Evolutionary conservation across 2,329 filamentous ascomycete genomes (phyloP).

Genomic region (Colletotrichum sp.): DNA sequence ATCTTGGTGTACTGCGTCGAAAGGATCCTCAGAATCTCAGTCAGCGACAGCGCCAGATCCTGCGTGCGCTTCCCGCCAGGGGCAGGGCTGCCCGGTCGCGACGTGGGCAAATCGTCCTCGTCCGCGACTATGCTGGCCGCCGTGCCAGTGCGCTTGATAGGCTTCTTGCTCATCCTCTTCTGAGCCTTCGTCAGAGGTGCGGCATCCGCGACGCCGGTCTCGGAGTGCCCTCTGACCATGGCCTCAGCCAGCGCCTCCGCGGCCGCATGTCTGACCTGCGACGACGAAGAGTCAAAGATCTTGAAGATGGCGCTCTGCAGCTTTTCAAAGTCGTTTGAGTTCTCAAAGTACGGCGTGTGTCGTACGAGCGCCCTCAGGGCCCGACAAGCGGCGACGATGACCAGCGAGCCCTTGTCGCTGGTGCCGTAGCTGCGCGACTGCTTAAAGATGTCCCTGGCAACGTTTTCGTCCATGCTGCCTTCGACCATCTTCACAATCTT

Average conservation of each 20-base stretch:
- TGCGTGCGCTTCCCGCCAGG: conserved; percentile 71
- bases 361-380: conserved; percentile 77
- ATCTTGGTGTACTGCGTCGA: conserved; percentile 80
- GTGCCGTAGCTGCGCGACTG: conserved; percentile 78
- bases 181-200: conserved; percentile 66
- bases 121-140: conserved; percentile 67
- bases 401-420: conserved; percentile 81
- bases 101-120: conserved; percentile 69
- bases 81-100: conserved; percentile 75
- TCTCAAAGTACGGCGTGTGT: conserved; percentile 82
- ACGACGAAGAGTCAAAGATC: conserved; percentile 77
- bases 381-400: conserved; percentile 78
- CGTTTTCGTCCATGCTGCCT: conserved; percentile 78
- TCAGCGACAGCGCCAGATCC: conserved; percentile 74
- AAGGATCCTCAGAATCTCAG: conserved; percentile 79
- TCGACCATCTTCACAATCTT: conserved; percentile 79
- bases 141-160: conserved; percentile 61
- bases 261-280: conserved; percentile 81
- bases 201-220: conserved; percentile 48
- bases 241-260: conserved; percentile 83
- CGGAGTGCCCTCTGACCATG: conserved; percentile 82
- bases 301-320: conserved; percentile 85
- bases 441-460: conserved; percentile 94
- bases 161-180: conserved; percentile 71
- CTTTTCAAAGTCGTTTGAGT: conserved; percentile 88